phyloP scores from a whole-genome alignment of 768 basidiomycete species.

The Roridomyces roridus region DNA sequence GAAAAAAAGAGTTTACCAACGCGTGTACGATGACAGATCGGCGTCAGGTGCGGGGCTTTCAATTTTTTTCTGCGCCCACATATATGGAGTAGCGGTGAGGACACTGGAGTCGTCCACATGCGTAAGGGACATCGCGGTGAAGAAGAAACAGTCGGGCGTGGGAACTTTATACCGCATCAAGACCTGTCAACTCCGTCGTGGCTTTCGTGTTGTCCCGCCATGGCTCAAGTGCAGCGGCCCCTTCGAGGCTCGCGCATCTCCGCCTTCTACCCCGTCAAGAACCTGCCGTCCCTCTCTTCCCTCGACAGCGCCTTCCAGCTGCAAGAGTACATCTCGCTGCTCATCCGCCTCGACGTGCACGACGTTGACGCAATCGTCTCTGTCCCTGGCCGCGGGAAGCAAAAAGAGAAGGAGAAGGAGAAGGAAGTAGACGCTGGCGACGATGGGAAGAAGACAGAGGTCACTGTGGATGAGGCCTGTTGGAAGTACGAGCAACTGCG shows the following conservation, averaged over 20 bases:
- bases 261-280: slow-evolving; percentile 80
- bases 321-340: slow-evolving; percentile 91
- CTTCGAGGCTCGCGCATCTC: slow-evolving; percentile 79
- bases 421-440: slow-evolving; percentile 40
- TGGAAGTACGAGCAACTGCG: slow-evolving; percentile 78
- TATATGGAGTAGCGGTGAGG: too few relatives aligned
- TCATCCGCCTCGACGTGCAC: slow-evolving; percentile 87
- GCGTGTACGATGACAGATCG: too few relatives aligned
- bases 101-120: too few relatives aligned
- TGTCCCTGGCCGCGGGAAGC: slow-evolving; percentile 56
- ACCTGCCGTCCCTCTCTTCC: slow-evolving; percentile 68
- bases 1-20: too few relatives aligned
- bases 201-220: too few relatives aligned
- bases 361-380: slow-evolving; percentile 84
- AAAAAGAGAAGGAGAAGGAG: slow-evolving; percentile 37
- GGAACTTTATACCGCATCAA: too few relatives aligned
- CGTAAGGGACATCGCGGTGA: too few relatives aligned
- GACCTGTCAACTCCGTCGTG: too few relatives aligned
- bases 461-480: slow-evolving; percentile 78
- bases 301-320: slow-evolving; percentile 94
- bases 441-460: slow-evolving; percentile 49
- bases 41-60: too few relatives aligned
- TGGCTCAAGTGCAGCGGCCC: slow-evolving; percentile 58
- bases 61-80: too few relatives aligned
- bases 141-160: too few relatives aligned